Percentiles rank a stretch among this genome's conserved stretches.
Conservation (phyloP, 1,284 basidiomycete genomes). For the Schizopora paradoxa region DNA sequence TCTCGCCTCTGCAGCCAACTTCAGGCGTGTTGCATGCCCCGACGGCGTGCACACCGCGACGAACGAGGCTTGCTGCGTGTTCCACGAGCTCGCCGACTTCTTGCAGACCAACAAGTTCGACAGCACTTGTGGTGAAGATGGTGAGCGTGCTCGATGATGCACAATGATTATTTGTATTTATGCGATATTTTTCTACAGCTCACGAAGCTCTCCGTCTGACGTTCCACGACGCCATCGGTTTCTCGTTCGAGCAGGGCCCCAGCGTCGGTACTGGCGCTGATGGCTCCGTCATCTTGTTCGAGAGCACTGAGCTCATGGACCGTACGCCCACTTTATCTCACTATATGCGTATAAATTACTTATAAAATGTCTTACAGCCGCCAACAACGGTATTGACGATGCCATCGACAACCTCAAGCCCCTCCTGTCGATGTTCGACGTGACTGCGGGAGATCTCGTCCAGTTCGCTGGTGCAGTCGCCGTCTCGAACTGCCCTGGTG, state of each 20-base stretch:
- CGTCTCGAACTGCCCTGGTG: constrained; percentile 27
- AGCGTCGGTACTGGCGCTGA: constrained; percentile 17
- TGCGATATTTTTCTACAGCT: no score
- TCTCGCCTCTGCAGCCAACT: constrained; percentile 12
- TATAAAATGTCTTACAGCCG: constrained; percentile 1
- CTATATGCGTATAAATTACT: background rate
- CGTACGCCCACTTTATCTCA: background rate
- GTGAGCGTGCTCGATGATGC: constrained; percentile 2
- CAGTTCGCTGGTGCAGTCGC: constrained; percentile 30
- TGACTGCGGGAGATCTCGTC: constrained; percentile 25
- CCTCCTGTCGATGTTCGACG: constrained; percentile 14
- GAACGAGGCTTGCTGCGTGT: constrained; percentile 19
- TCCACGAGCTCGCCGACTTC: constrained; percentile 22
- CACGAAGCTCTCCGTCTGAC: constrained; percentile 23
- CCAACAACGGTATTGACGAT: constrained; percentile 17
- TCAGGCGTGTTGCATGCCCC: constrained; percentile 20
- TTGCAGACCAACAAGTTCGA: constrained; percentile 20
- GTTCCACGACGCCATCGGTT: constrained; percentile 26
- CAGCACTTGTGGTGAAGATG: constrained; percentile 20
- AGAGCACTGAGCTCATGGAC: constrained; percentile 10
- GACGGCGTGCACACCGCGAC: constrained; percentile 18
- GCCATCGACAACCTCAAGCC: constrained; percentile 13
- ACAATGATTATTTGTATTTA: background rate
- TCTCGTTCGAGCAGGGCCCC: constrained; percentile 16
- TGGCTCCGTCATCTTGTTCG: constrained; percentile 19